Percentiles rank a stretch among this genome's conserved stretches.
These are phyloP conservation scores for Achlya hypogyna DNA, from an alignment of 352 stramenopile species.

Conservation along the genomic window DNA sequence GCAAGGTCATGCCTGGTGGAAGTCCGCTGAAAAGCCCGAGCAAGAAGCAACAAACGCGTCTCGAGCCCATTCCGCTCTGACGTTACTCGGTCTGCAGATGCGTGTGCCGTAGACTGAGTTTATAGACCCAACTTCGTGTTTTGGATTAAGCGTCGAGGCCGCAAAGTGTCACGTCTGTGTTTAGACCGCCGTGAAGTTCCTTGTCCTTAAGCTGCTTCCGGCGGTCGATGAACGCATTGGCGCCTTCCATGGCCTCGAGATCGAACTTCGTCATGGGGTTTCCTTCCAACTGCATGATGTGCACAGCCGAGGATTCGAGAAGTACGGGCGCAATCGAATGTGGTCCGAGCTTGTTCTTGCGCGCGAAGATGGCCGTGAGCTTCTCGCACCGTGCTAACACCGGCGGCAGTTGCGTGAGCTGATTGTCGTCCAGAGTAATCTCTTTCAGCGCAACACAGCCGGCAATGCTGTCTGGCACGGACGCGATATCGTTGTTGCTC, in stretches of 20 bases:
- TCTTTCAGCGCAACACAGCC: conserved; percentile 49
- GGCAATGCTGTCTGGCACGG: conserved; percentile 37
- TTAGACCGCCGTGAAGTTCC: conserved; percentile 71
- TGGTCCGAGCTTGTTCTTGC: conserved; percentile 40
- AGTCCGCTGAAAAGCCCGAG: conserved; percentile 1
- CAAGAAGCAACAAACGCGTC: conserved; percentile 17
- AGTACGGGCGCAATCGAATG: conserved; percentile 53
- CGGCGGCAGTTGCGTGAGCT: conserved; percentile 32
- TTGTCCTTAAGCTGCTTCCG: conserved; percentile 81
- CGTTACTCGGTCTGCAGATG: background rate
- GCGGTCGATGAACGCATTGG: conserved; percentile 61
- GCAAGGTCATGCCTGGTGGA: background rate
- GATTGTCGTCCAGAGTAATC: conserved; percentile 58
- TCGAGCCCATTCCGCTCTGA: conserved; percentile 11
- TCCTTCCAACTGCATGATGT: conserved; percentile 76
- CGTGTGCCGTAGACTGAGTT: background rate
- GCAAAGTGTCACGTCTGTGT: conserved; percentile 71
- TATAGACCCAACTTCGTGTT: too few relatives aligned
- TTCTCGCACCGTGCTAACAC: conserved; percentile 47
- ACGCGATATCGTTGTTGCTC: conserved; percentile 40
- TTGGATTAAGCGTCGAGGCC: conserved; percentile 46
- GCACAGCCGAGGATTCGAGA: conserved; percentile 43
- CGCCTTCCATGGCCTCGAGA: conserved; percentile 64
- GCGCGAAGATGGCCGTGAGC: conserved; percentile 63
- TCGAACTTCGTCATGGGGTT: conserved; percentile 75